These are phyloP conservation scores for Reutealis trisperma DNA, from an alignment of 345 rosid genomes.

Conservation along the genomic window DNA sequence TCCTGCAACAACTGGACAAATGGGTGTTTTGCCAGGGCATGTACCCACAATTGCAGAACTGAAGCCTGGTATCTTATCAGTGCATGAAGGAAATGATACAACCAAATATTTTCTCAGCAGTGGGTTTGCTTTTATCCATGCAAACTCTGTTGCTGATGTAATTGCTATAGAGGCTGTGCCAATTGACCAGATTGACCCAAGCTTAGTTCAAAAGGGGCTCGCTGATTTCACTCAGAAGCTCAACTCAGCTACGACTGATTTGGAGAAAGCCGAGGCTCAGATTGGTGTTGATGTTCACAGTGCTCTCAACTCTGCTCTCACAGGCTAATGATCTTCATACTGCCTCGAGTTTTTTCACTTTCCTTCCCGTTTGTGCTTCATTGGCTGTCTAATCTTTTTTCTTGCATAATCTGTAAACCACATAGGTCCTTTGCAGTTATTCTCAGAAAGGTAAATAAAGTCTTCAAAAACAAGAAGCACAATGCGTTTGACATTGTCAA, in stretches of 20 bases:
- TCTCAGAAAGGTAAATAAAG: conserved; percentile 21
- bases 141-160: conserved; percentile 77
- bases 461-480: conserved; percentile 9
- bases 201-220: conserved; percentile 82
- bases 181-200: conserved; percentile 60
- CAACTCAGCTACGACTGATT: conserved; percentile 68
- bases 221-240: conserved; percentile 76
- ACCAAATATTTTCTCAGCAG: conserved; percentile 85
- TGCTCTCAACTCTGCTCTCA: conserved; percentile 63
- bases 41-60: conserved; percentile 85
- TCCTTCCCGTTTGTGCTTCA: conserved; percentile 18
- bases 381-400: conserved; percentile 12
- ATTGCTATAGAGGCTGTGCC: conserved; percentile 80
- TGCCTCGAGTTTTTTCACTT: conserved; percentile 5
- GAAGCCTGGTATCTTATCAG: conserved; percentile 84
- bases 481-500: background rate
- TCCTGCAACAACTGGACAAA: conserved; percentile 90
- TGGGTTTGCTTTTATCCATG: conserved; percentile 81
- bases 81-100: conserved; percentile 74
- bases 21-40: conserved; percentile 93
- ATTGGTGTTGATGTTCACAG: conserved; percentile 79
- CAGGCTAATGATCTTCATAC: conserved; percentile 29
- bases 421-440: conserved; percentile 15
- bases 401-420: conserved; percentile 17
- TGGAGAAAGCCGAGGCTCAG: conserved; percentile 91